Conservation (phyloP, 371 early-diverging fungal genomes). For the Apophysomyces sp. region DNA sequence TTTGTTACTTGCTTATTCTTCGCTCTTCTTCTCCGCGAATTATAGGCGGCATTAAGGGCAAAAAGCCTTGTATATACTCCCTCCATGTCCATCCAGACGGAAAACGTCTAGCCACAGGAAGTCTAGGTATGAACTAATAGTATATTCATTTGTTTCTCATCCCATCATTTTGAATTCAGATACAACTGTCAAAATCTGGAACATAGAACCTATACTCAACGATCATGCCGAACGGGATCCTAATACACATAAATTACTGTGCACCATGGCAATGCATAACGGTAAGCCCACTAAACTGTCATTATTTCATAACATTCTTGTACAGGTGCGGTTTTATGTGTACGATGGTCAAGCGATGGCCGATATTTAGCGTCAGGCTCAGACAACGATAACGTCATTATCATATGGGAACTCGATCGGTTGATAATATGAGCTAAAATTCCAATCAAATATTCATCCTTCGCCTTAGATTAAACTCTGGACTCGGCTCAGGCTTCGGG, state of each 20-base stretch:
- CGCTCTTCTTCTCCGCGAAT: background rate
- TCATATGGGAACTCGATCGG: slow-evolving; percentile 89
- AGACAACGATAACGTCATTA: slow-evolving; percentile 81
- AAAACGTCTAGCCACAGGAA: slow-evolving; percentile 82
- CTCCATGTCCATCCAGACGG: slow-evolving; percentile 86
- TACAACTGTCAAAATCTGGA: slow-evolving; percentile 85
- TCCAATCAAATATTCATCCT: background rate
- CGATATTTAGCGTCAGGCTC: slow-evolving; percentile 86
- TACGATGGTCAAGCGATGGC: slow-evolving; percentile 83
- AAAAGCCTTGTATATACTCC: slow-evolving; percentile 81
- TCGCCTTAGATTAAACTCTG: background rate
- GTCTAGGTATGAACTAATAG: slow-evolving; percentile 60
- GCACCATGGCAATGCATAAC: slow-evolving; percentile 82
- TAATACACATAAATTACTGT: slow-evolving; percentile 65
- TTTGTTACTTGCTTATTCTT: background rate
- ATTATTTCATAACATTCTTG: background rate
- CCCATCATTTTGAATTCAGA: slow-evolving; percentile 44
- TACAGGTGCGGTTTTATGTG: slow-evolving; percentile 87
- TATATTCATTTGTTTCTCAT: background rate
- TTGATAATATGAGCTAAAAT: slow-evolving; percentile 13
- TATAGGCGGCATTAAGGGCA: slow-evolving; percentile 47
- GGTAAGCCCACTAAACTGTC: slow-evolving; percentile 49
- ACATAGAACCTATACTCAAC: slow-evolving; percentile 64
- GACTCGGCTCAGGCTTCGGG: slow-evolving; percentile 53
- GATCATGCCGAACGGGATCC: slow-evolving; percentile 50